Evolutionary conservation across 2,329 filamentous ascomycete species (phyloP), one percentile per base, ranked within the genome.

Genomic region (Pseudogymnoascus pannorum): DNA sequence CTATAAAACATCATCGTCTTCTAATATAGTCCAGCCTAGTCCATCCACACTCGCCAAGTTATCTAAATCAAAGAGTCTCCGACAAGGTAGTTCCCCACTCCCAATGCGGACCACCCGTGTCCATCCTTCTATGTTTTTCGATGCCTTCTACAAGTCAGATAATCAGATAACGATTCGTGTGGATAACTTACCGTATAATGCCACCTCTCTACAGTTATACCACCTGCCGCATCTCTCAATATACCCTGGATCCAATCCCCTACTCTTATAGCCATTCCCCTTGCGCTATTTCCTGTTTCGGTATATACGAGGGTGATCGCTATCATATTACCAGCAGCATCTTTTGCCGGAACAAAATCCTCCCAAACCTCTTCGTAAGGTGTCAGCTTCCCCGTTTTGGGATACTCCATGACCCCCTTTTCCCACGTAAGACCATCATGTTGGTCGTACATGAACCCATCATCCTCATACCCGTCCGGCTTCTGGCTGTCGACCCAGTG

Each of bases 331-430:
- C 48, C 48, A 54, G 48, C 26, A 18, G 48, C 48, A 54, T 54
- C 48, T 22, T 54, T 54, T 12, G 26, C 48, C 9, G 48, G 48
- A 8, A 59, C 54, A 20, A 66, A 59, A 63, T 71, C 69, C 9
- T 63, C 51, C 69, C 69, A 71, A 8, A 69, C 61, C 58, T 71
- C 69, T 44, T 70, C 65, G 51, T 71, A 71, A 8, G 65, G 63
- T 11, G 63, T 66, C 22, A 67, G 60, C 3, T 60, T 35, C 3
- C 69, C 69, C 1, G 67, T 70, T 7, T 62, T 62, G 2, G 66
- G 64, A 42, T 70, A 29, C 4, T 59, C 44, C 51, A 65, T 66
- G 7, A 42, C 63, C 18, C 69, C 69, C 22, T 62, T 65, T 33
- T 71, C 69, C 54, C 70, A 60, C 9, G 66, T 62, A 29, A 64